Percentiles rank a stretch among this genome's conserved stretches.
Conservation (phyloP, 2,329 filamentous ascomycete species). For the Fusarium setosum region DNA sequence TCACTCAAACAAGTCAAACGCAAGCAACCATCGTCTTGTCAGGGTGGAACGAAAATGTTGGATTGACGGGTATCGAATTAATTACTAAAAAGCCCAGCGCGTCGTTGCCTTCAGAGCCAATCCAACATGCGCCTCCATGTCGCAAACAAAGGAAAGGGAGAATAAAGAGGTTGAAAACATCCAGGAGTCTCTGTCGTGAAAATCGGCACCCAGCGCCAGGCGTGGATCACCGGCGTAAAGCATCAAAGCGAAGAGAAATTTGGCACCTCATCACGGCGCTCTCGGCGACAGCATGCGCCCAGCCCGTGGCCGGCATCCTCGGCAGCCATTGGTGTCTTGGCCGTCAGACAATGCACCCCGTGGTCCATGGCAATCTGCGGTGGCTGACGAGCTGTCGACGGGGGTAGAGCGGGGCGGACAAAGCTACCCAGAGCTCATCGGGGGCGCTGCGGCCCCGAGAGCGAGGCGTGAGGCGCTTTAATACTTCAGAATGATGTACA, state of each 20-base stretch:
- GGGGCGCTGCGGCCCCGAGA: constrained; percentile 22
- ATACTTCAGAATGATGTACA: constrained; percentile 95
- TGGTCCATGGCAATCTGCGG: constrained; percentile 19
- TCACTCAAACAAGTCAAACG: not conserved
- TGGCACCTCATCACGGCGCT: constrained; percentile 22
- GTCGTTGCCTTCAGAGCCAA: constrained; percentile 40
- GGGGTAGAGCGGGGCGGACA: constrained; percentile 27
- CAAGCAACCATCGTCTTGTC: not conserved
- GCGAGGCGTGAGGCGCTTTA: constrained; percentile 56
- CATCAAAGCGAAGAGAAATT: constrained; percentile 30
- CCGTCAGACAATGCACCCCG: constrained; percentile 20
- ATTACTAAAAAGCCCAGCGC: constrained; percentile 44
- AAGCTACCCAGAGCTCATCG: constrained; percentile 12
- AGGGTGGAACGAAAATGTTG: constrained; percentile 34
- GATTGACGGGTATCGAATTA: constrained; percentile 46
- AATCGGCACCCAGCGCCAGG: constrained; percentile 30
- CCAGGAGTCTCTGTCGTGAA: constrained; percentile 31
- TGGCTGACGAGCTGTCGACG: constrained; percentile 17
- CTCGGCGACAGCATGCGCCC: constrained; percentile 16
- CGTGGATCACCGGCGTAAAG: constrained; percentile 29
- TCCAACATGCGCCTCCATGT: constrained; percentile 38
- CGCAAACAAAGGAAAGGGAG: constrained; percentile 32
- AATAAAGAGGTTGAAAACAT: constrained; percentile 13
- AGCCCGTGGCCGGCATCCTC: constrained; percentile 16
- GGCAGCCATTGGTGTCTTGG: constrained; percentile 35